Percentiles rank a stretch among this genome's conserved stretches.
phyloP scores from a whole-genome alignment of 208 protist species.

The Acanthamoeba castellanii region DNA sequence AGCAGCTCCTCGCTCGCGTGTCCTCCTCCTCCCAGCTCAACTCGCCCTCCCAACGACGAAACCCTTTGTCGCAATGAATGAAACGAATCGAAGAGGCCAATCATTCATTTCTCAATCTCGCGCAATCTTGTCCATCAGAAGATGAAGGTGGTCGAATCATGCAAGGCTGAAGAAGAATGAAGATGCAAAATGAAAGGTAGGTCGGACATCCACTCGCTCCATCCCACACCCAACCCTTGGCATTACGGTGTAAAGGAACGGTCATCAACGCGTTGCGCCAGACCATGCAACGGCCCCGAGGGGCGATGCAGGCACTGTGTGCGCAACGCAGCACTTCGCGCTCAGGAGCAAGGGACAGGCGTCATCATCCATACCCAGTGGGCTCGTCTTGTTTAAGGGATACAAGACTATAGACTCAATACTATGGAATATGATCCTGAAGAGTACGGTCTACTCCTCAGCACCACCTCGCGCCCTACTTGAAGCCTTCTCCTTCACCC shows the following conservation, averaged over 20 bases:
- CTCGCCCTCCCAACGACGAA: too few species aligned
- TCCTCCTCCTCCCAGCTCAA: neutral
- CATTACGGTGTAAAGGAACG: slow-evolving; percentile 64
- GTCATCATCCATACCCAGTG: slow-evolving; percentile 75
- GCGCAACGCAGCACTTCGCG: slow-evolving; percentile 69
- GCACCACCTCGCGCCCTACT: neutral
- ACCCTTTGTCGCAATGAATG: too few species aligned
- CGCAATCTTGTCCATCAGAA: too few species aligned
- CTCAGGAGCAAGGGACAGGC: slow-evolving; percentile 69
- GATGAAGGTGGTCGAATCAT: neutral
- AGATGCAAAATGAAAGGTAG: slow-evolving; percentile 63
- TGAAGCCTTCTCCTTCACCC: neutral
- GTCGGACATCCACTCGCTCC: slow-evolving; percentile 73
- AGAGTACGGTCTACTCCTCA: slow-evolving; percentile 69
- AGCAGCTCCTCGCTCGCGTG: neutral
- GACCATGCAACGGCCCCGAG: neutral
- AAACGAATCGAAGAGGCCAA: too few species aligned
- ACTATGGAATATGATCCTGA: slow-evolving; percentile 76
- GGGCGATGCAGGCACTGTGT: slow-evolving; percentile 17
- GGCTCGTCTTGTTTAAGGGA: slow-evolving; percentile 75
- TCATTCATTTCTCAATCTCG: too few species aligned
- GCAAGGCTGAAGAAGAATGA: too few species aligned
- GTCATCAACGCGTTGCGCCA: slow-evolving; percentile 71
- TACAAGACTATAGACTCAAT: slow-evolving; percentile 74
- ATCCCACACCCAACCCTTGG: slow-evolving; percentile 70